phyloP scores from a whole-genome alignment of 2,329 filamentous ascomycete genomes.

The Epichloe scottii region DNA sequence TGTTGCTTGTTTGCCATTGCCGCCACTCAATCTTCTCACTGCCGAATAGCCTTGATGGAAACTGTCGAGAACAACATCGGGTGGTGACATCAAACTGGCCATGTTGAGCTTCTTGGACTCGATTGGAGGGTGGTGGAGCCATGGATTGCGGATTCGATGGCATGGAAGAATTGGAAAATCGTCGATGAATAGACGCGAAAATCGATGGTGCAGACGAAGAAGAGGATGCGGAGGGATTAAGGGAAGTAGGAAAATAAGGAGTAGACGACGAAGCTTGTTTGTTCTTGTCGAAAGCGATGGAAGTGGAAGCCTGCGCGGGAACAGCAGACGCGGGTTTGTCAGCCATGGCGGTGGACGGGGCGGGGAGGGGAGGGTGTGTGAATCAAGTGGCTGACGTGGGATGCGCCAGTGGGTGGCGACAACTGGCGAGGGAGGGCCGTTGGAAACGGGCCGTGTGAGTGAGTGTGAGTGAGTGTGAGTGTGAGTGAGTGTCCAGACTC shows the following conservation, averaged over 20 bases:
- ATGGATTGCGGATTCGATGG: constrained; percentile 12
- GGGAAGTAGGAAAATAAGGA: constrained; percentile 3
- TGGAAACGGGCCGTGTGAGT: neutral
- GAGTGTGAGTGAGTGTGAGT: no score
- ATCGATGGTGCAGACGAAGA: constrained; percentile 7
- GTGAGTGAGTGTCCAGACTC: neutral
- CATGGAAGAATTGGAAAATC: constrained; percentile 13
- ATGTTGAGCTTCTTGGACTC: constrained; percentile 33
- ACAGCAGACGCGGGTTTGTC: constrained; percentile 22
- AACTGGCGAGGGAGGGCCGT: neutral
- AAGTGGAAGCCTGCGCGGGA: constrained; percentile 19
- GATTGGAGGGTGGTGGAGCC: constrained; percentile 17
- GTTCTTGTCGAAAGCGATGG: constrained; percentile 19
- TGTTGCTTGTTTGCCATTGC: constrained; percentile 16
- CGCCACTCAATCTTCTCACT: constrained; percentile 1
- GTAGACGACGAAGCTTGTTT: constrained; percentile 5
- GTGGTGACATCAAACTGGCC: constrained; percentile 49
- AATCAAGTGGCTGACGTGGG: constrained; percentile 3
- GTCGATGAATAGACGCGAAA: constrained; percentile 7
- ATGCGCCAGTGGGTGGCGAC: constrained; percentile 2
- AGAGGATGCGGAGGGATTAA: constrained; percentile 6
- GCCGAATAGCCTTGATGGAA: constrained; percentile 26
- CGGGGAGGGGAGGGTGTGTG: neutral
- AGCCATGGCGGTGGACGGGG: constrained; percentile 14
- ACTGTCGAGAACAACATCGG: constrained; percentile 41